These are phyloP conservation scores for Trametes villosa DNA, from an alignment of 768 basidiomycete genomes.

Conservation along the genomic window DNA sequence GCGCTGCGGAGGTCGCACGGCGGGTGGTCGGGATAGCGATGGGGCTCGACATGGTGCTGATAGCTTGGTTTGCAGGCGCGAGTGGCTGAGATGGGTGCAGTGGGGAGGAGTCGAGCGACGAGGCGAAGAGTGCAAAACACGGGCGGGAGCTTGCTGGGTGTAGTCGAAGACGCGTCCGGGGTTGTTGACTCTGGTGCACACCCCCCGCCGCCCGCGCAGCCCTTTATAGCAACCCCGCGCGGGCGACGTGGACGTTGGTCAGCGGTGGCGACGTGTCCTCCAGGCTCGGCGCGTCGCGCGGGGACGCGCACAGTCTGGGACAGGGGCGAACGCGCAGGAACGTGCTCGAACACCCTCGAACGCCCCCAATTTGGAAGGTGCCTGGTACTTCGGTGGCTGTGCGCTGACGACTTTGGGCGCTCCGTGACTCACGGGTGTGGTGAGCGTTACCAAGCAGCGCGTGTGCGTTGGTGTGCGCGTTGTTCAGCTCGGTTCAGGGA, in stretches of 20 bases:
- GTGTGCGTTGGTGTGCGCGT: too few relatives aligned
- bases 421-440: too few relatives aligned
- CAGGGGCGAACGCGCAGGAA: slow-evolving; percentile 11
- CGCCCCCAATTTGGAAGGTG: slow-evolving; percentile 2
- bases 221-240: slow-evolving; percentile 3
- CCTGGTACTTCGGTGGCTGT: slow-evolving; percentile 15
- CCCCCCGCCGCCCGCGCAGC: background rate
- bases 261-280: background rate
- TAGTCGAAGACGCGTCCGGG: background rate
- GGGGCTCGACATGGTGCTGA: slow-evolving; percentile 27
- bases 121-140: background rate
- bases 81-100: background rate
- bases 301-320: slow-evolving; percentile 2
- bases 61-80: background rate
- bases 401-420: background rate
- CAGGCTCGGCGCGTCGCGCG: slow-evolving; percentile 1
- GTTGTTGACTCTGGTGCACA: slow-evolving; percentile 12
- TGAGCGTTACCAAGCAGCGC: background rate
- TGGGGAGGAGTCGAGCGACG: background rate
- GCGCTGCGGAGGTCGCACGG: background rate
- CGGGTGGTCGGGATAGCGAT: slow-evolving; percentile 23
- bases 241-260: background rate
- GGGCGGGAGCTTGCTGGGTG: background rate
- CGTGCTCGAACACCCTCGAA: slow-evolving; percentile 6
- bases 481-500: too few relatives aligned